Base-by-base conservation (phyloP, 495 filamentous ascomycete genomes). In the Rostrohypoxylon terebratum region DNA sequence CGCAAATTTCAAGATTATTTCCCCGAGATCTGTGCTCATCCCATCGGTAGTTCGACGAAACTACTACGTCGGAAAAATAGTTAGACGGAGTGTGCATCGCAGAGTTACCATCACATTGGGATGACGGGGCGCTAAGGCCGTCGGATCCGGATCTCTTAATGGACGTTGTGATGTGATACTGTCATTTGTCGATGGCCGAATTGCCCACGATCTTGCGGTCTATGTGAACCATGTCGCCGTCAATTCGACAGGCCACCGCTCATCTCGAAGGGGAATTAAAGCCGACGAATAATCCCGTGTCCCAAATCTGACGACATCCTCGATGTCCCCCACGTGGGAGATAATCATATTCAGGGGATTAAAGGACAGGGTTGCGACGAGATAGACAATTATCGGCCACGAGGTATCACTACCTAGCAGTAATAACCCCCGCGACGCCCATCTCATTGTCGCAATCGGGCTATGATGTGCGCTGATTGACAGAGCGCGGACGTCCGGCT, bases 281-380 rank as follows among this genome's bases (percentile, higher is more conserved):
- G 16, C 44, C 59, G 44, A 34, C 44, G 28, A 36, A 62, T 20
- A 11, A 11, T 28, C 38, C 38, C 38, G 14, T 25, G 5, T 25
- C 28, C 28, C 28, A 28, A 4, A 28, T 28, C 28, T 63, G 36
- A 33, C 42, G 59, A 53, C 34, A 60, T 64, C 34, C 28, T 13
- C 4, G 42, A 18, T 14, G 21, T 63, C 34, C 69, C 63, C 69
- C 69, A 72, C 69, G 69, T 63, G 69, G 54, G 48, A 50, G 38
- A 20, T 62, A 31, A 2, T 51, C 62, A 71, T 62, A 31, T 7
- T 51, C 62, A 71, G 62, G 68, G 68, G 53, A 20, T 25, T 45
- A 18, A 31, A 16, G 7, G n/a, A 33, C 7, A 18, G 50, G 62
- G 31, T 55, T 55, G 28, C 28, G 28, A 14, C 18, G 25, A 31